phyloP scores from a whole-genome alignment of 108 stramenopile genomes.

The Skeletonema costatum region DNA sequence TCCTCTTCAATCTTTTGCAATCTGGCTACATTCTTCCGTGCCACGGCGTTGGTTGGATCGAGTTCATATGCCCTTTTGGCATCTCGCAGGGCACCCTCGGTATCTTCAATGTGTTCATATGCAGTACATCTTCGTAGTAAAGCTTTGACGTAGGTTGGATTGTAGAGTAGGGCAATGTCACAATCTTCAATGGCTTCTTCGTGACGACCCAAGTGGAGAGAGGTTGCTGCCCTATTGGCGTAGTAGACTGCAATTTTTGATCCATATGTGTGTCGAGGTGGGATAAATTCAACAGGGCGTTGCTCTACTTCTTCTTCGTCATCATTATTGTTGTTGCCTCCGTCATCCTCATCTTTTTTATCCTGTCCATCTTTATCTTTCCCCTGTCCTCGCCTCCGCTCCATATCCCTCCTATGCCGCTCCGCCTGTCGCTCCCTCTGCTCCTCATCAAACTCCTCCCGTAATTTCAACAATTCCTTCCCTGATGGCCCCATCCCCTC shows the following conservation, averaged over 20 bases:
- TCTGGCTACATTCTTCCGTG: constrained; percentile 57
- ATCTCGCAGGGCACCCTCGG: constrained; percentile 69
- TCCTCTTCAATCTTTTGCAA: constrained; percentile 76
- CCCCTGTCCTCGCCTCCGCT: constrained; percentile 10
- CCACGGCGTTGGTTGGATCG: constrained; percentile 60
- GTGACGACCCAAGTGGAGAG: constrained; percentile 61
- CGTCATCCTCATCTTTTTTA: constrained; percentile 16
- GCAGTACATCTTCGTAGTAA: constrained; percentile 77
- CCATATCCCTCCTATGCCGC: constrained; percentile 20
- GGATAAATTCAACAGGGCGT: constrained; percentile 7
- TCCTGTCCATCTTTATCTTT: constrained; percentile 11
- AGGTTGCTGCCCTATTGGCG: constrained; percentile 84
- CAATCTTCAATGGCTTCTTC: constrained; percentile 81
- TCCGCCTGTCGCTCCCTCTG: constrained; percentile 8
- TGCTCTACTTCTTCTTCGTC: not conserved
- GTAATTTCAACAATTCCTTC: constrained; percentile 50
- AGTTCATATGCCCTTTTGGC: constrained; percentile 70
- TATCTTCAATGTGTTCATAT: constrained; percentile 64
- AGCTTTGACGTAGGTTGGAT: constrained; percentile 89
- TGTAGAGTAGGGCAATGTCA: constrained; percentile 62
- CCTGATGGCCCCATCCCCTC: constrained; percentile 48
- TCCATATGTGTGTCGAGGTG: constrained; percentile 54
- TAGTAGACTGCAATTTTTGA: constrained; percentile 71
- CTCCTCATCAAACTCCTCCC: constrained; percentile 48
- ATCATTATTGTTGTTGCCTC: not conserved